Percentiles rank a stretch among this genome's conserved stretches.
Evolutionary conservation across 192 early-diverging fungal species (phyloP).

Genomic region (Linnemannia elongata): DNA sequence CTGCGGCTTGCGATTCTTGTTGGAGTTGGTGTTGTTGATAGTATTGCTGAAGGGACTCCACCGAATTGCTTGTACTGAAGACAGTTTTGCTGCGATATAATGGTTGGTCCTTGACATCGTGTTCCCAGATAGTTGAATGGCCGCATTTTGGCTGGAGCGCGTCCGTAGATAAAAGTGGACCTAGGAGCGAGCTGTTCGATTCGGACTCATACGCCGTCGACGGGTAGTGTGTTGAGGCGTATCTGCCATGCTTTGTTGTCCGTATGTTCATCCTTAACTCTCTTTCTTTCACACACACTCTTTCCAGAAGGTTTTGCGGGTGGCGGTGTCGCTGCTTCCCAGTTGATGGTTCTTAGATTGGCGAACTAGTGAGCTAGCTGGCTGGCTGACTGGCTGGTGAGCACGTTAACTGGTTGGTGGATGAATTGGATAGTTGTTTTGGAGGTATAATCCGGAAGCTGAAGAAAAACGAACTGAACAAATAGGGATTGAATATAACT

Average conservation of each 20-base stretch:
- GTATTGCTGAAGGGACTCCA: constrained; percentile 27
- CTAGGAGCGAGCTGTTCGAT: constrained; percentile 20
- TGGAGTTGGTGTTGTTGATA: constrained; percentile 25
- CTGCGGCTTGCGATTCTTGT: background rate
- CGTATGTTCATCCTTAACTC: constrained; percentile 29
- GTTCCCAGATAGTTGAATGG: constrained; percentile 18
- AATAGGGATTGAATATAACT: background rate
- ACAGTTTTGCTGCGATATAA: constrained; percentile 18
- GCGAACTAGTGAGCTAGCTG: background rate
- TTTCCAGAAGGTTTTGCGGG: background rate
- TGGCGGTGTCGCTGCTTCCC: background rate
- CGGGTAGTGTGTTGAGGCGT: constrained; percentile 25
- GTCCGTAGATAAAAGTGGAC: constrained; percentile 31
- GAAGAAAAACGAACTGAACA: background rate
- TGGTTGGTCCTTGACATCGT: background rate
- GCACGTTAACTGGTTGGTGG: no score
- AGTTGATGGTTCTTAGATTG: background rate
- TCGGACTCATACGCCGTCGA: constrained; percentile 19
- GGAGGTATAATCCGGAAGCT: background rate
- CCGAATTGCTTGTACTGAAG: constrained; percentile 24
- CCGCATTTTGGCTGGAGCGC: background rate
- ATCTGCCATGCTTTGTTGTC: constrained; percentile 27
- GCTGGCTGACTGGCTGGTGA: background rate
- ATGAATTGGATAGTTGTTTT: background rate
- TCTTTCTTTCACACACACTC: background rate